Evolutionary conservation across 495 filamentous ascomycete species (phyloP).

Genomic region (Beverwykella pulmonaria): DNA sequence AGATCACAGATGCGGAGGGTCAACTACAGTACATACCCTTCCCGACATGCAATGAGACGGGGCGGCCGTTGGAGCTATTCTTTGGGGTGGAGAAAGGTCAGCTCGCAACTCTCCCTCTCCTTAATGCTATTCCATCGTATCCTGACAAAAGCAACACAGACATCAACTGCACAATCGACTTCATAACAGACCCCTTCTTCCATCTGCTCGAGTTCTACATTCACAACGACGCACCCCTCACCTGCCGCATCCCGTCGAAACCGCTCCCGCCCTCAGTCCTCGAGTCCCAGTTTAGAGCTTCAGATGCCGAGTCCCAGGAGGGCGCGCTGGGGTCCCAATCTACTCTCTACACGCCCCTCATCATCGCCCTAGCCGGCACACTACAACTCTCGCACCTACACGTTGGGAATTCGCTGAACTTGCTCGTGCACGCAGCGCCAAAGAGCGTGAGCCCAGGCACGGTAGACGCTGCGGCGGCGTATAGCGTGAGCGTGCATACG

Average conservation of each 20-base stretch:
- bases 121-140: not conserved
- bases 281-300: slow-evolving; percentile 26
- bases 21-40: slow-evolving; percentile 95
- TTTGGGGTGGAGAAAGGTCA: slow-evolving; percentile 73
- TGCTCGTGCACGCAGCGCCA: slow-evolving; percentile 75
- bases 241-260: slow-evolving; percentile 84
- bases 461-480: slow-evolving; percentile 82
- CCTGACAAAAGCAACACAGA: too few species aligned
- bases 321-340: slow-evolving; percentile 43
- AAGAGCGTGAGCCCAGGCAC: slow-evolving; percentile 59
- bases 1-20: slow-evolving; percentile 78
- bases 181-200: slow-evolving; percentile 86
- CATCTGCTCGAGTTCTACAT: slow-evolving; percentile 99
- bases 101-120: not conserved
- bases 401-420: slow-evolving; percentile 84
- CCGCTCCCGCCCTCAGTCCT: slow-evolving; percentile 54
- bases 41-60: slow-evolving; percentile 87
- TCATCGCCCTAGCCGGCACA: slow-evolving; percentile 85
- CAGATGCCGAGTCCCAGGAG: slow-evolving; percentile 34
- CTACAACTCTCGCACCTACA: slow-evolving; percentile 89
- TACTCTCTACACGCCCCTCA: slow-evolving; percentile 63
- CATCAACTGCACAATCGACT: slow-evolving; percentile 87
- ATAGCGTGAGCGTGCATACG: slow-evolving; percentile 69
- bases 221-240: slow-evolving; percentile 90
- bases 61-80: slow-evolving; percentile 73